Evolutionary conservation across 768 basidiomycete genomes (phyloP).

Genomic region (Pleurotus ostreatus): DNA sequence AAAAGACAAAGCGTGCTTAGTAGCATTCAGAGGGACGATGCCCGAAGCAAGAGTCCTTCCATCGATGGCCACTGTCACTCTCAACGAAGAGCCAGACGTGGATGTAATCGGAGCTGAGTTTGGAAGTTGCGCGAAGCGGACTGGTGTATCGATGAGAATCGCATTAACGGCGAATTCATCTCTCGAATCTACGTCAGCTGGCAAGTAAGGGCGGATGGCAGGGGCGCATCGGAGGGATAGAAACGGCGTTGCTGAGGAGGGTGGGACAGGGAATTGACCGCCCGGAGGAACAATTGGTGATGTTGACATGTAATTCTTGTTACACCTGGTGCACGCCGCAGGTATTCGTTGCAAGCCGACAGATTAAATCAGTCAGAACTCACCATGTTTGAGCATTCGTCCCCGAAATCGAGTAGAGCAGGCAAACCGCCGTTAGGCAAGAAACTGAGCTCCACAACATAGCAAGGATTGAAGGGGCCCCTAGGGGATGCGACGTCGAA

Average conservation of each 20-base stretch:
- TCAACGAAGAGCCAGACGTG: conserved; percentile 22
- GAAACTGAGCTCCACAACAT: background rate
- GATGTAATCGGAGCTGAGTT: conserved; percentile 41
- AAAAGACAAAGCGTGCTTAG: conserved; percentile 45
- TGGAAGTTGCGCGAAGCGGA: conserved; percentile 43
- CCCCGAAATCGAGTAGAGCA: background rate
- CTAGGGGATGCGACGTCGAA: too few species aligned
- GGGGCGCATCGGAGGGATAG: conserved; percentile 57
- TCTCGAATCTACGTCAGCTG: conserved; percentile 38
- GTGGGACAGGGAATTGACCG: conserved; percentile 42
- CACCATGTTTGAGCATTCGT: conserved; percentile 4
- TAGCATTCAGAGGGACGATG: conserved; percentile 45
- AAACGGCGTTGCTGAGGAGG: conserved; percentile 34
- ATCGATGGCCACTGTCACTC: conserved; percentile 39
- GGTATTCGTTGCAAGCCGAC: background rate
- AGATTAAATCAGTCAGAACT: background rate
- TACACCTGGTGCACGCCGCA: conserved; percentile 36
- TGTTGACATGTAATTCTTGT: conserved; percentile 48
- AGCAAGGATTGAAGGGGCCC: background rate
- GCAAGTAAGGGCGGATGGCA: conserved; percentile 54
- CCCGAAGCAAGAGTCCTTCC: conserved; percentile 36
- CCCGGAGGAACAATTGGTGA: conserved; percentile 42
- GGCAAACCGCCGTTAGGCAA: background rate
- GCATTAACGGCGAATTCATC: conserved; percentile 30
- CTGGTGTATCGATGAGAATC: conserved; percentile 49